Evolutionary conservation across 768 basidiomycete genomes (phyloP).

Genomic region (Tephrocybe sp.): DNA sequence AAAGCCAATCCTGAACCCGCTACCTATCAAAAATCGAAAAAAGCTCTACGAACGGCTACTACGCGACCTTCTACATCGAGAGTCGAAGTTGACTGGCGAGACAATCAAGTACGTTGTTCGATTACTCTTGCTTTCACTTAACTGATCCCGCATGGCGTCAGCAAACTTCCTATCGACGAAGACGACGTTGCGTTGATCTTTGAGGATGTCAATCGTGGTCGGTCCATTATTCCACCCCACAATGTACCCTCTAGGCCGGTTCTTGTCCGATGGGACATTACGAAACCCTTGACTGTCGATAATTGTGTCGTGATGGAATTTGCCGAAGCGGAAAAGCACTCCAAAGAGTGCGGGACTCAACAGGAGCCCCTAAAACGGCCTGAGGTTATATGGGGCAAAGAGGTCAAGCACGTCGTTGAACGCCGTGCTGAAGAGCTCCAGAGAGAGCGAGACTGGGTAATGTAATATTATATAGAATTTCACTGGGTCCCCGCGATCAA

Average conservation of each 20-base stretch:
- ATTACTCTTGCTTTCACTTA: background rate
- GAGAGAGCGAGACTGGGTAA: slow-evolving; percentile 54
- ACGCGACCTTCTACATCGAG: slow-evolving; percentile 73
- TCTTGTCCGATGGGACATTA: slow-evolving; percentile 80
- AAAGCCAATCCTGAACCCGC: slow-evolving; percentile 79
- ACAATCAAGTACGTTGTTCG: slow-evolving; percentile 51
- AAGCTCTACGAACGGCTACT: slow-evolving; percentile 83
- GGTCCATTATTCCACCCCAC: slow-evolving; percentile 78
- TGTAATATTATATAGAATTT: slow-evolving; percentile 19
- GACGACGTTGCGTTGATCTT: slow-evolving; percentile 83
- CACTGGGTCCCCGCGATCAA: too few species aligned
- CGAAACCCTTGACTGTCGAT: slow-evolving; percentile 60
- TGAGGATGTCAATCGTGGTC: slow-evolving; percentile 83
- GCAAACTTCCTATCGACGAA: slow-evolving; percentile 77
- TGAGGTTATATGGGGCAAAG: slow-evolving; percentile 70
- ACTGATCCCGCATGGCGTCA: slow-evolving; percentile 25
- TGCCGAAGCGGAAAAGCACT: slow-evolving; percentile 71
- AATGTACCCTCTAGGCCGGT: slow-evolving; percentile 71
- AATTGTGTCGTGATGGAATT: slow-evolving; percentile 87
- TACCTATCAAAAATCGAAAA: slow-evolving; percentile 82
- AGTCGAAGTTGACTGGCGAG: slow-evolving; percentile 64
- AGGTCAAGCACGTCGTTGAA: slow-evolving; percentile 57
- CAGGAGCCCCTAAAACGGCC: slow-evolving; percentile 34
- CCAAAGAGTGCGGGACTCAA: slow-evolving; percentile 39
- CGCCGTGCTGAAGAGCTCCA: slow-evolving; percentile 60